Conservation (phyloP, 108 stramenopile genomes). For the Discostella stelligeroides region DNA sequence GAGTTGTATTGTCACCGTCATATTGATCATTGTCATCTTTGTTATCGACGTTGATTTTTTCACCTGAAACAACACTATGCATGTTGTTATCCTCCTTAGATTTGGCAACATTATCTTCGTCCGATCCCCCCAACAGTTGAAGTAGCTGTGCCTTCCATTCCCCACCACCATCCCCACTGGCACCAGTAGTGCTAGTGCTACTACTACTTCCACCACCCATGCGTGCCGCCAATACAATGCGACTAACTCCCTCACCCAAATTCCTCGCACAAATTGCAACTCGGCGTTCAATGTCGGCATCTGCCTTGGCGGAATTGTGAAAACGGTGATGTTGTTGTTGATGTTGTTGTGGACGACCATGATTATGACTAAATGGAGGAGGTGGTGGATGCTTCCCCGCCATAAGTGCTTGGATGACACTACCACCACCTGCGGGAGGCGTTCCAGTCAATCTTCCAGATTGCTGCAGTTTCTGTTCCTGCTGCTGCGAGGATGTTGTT, state of each 20-base stretch:
- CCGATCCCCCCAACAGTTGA: constrained; percentile 68
- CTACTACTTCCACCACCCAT: constrained; percentile 42
- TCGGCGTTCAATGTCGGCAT: constrained; percentile 81
- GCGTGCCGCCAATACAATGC: constrained; percentile 77
- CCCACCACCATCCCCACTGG: constrained; percentile 14
- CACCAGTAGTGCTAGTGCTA: no score
- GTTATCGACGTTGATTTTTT: neutral
- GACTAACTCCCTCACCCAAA: constrained; percentile 77
- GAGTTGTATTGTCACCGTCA: constrained; percentile 14
- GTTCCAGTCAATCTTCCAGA: neutral
- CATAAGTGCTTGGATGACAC: constrained; percentile 54
- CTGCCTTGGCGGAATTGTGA: constrained; percentile 39
- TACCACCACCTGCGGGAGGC: constrained; percentile 14
- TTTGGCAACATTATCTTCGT: constrained; percentile 28
- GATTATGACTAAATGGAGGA: no score
- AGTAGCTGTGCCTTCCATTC: constrained; percentile 79
- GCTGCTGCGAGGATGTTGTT: neutral
- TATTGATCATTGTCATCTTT: neutral
- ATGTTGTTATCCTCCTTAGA: no score
- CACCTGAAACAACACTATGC: no score
- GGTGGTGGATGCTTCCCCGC: constrained; percentile 24
- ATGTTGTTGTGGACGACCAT: no score
- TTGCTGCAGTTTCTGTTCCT: neutral
- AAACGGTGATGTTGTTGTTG: neutral
- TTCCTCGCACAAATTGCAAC: constrained; percentile 74